Evolutionary conservation across 2,329 filamentous ascomycete species (phyloP), one percentile per base, ranked within the genome.

Genomic region (Bisporella sp.): DNA sequence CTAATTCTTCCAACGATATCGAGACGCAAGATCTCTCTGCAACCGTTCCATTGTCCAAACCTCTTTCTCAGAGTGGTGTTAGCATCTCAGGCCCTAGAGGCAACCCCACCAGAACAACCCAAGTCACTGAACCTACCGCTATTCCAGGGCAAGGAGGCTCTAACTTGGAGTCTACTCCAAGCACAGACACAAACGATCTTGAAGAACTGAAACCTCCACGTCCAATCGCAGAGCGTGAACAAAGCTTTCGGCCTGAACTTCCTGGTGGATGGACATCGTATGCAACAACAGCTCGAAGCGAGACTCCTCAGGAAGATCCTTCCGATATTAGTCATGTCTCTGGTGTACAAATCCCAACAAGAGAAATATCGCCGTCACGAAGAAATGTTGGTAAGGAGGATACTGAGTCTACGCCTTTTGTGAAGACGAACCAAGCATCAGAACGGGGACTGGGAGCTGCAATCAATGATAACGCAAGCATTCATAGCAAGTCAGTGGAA

Each of bases 91-190:
- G 73, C 53, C 71, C 73, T 13, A 74, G 73, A 41, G 81, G 81
- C 51, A 84, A 79, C 51, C 81, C 81, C 32, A 81, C 79, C n/a
- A 75, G 76, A 45, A 77, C 73, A 32, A 79, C 81, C 4, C 69
- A 72, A 28, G 60, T 84, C 33, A 73, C 73, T 42, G 58, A 44
- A 29, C 67, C 72, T 6, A 68, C 67, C 21, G 68, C 67, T 21
- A 48, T 66, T 47, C 64, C 69, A 69, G 41, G 71, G 71, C 33
- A 70, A 74, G 48, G 63, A 71, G 41, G 77, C 69, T 37, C 67
- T 73, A 35, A 51, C 74, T 68, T 68, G 29, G 63, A 69, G 5
- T 62, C 68, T 37, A 69, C 68, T 52, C 21, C 21, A 21, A 21
- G 21, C 21, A 21, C 21, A 21, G 21, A 21, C 21, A 21, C 3